A percentile compares a stretch with the other conserved stretches of the same genome.
Conservation (phyloP, 768 basidiomycete genomes). For the Pisolithus tinctorius region DNA sequence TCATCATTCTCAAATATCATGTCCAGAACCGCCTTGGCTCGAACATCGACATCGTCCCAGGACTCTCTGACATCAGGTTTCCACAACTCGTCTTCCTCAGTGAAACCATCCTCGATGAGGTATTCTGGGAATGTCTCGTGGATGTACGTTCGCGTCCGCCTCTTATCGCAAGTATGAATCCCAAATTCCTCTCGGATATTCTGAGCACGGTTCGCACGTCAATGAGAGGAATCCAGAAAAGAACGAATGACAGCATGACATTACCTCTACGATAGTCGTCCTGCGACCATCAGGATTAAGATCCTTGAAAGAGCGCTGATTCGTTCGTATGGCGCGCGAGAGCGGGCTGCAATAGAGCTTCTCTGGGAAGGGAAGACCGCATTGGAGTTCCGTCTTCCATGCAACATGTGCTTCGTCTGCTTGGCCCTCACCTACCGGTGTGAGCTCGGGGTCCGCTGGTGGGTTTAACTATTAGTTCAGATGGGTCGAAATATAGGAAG, state of each 20-base stretch:
- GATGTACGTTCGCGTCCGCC: conserved; percentile 46
- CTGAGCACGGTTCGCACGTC: conserved; percentile 26
- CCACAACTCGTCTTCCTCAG: conserved; percentile 63
- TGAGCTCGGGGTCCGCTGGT: conserved; percentile 62
- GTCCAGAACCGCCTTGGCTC: conserved; percentile 50
- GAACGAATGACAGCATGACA: not conserved
- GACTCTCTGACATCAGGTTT: conserved; percentile 48
- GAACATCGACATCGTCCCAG: conserved; percentile 33
- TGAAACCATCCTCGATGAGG: conserved; percentile 48
- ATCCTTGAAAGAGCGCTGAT: conserved; percentile 44
- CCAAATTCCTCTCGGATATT: conserved; percentile 62
- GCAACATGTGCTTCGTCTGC: conserved; percentile 37
- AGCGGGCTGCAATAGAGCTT: conserved; percentile 58
- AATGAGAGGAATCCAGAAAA: not conserved
- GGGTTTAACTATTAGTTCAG: not conserved
- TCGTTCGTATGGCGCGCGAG: conserved; percentile 54
- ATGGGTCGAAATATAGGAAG: not conserved
- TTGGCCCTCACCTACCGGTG: conserved; percentile 49
- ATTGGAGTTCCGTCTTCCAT: conserved; percentile 43
- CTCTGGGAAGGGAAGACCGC: conserved; percentile 43
- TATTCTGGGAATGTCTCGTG: conserved; percentile 40
- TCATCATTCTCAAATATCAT: conserved; percentile 42
- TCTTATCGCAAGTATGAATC: conserved; percentile 65
- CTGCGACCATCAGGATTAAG: conserved; percentile 24
- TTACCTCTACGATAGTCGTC: conserved; percentile 52